Evolutionary conservation across 306 rosid genomes (phyloP), one percentile per base, ranked within the genome.

Genomic region (Ceratonia siliqua): DNA sequence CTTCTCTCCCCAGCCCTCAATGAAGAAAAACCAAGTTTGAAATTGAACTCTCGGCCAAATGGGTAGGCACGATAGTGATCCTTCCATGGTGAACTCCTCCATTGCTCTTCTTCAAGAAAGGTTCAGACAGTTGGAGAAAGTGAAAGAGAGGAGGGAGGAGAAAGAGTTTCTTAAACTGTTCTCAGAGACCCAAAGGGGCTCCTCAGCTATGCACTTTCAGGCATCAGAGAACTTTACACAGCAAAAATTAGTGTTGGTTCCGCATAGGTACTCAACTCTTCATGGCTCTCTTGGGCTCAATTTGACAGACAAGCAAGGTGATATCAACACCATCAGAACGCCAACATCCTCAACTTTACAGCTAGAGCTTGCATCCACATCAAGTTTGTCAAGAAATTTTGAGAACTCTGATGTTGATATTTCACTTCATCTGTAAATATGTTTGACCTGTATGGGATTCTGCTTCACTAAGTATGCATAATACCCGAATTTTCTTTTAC

Each of bases 61-160:
- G 98, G 87, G 93, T 53, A 86, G 91, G 84, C 88, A 85, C 61
- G 84, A 76, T 72, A 65, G 76, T 73, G 87, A 91, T 75, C 82
- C 92, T 55, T 83, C 90, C 58, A 77, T 57, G 77, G 90, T 80
- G 39, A 83, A 85, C 42, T 83, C 96, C 68, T 94, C 98, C 82
- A 94, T 94, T 78, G 97, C 93, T 69, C 91, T 94, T 27, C 87
- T 94, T 78, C 98, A 94, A 78, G 95, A 91, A 73, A 91, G 98
- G 88, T 94, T 94, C 78, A 89, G 93, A 42, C 90, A 87, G 67
- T 86, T 94, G 85, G 94, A 94, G 87, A 94, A 90, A 83, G 96
- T 87, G 77, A 94, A 91, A 72, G 93, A 88, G 72, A 91, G 88
- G 56, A 91, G 98, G 74, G 97, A 91, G 65, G 92, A 89, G 59